Evolutionary conservation across 306 rosid genomes (phyloP).

Genomic region (Cyclanthera cordifolia): DNA sequence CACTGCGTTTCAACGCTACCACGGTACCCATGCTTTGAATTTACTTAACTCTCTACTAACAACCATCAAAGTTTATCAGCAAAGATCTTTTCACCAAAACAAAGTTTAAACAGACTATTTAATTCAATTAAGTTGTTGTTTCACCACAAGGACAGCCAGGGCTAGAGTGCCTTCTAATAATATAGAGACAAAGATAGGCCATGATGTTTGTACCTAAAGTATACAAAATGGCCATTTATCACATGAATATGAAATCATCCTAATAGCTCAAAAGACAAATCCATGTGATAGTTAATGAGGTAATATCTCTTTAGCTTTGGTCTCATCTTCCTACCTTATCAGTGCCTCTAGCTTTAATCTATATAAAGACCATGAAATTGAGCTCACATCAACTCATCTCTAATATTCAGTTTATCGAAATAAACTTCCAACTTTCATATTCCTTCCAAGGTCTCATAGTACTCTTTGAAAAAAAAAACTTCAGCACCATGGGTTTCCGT

Average conservation of each 20-base stretch:
- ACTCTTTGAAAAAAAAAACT: no score
- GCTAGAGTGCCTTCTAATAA: background rate
- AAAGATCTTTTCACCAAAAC: background rate
- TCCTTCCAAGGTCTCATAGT: no score
- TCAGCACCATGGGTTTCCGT: no score
- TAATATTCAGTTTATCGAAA: no score
- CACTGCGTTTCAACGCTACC: background rate
- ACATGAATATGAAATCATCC: background rate
- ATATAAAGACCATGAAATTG: no score
- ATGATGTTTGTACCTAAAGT: background rate
- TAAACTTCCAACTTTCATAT: no score
- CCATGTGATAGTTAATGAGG: constrained; percentile 20
- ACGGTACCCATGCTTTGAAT: background rate
- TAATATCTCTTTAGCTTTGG: no score
- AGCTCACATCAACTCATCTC: no score
- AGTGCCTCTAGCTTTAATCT: no score
- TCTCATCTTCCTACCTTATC: no score
- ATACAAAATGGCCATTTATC: background rate
- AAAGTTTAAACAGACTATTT: background rate
- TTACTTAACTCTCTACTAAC: background rate
- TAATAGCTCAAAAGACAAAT: constrained; percentile 10
- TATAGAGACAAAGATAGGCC: background rate
- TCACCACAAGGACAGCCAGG: background rate
- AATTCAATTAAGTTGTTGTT: background rate
- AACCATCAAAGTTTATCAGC: background rate